Conservation (phyloP, 805 yeast genomes). For the Saturnispora halmiae region DNA sequence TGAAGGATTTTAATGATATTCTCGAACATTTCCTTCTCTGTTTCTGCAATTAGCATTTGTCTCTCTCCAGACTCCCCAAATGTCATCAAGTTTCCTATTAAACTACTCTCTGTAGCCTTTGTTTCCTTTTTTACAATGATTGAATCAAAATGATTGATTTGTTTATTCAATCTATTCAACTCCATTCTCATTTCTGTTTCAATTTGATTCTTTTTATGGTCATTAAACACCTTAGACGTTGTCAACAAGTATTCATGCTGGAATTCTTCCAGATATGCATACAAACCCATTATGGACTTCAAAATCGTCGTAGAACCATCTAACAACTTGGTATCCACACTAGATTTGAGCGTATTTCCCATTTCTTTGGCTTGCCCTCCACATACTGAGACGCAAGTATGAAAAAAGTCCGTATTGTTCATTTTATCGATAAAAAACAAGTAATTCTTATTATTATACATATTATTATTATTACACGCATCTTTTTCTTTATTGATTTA, state of each 20-base stretch:
- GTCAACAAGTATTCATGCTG: constrained; percentile 30
- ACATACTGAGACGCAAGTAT: constrained; percentile 7
- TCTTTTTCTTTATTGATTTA: no score
- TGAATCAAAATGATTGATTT: constrained; percentile 16
- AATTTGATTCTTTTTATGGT: constrained; percentile 21
- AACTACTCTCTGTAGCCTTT: neutral
- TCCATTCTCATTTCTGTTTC: constrained; percentile 24
- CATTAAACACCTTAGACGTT: constrained; percentile 21
- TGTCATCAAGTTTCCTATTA: constrained; percentile 24
- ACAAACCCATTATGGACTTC: constrained; percentile 4
- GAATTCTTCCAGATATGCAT: constrained; percentile 20
- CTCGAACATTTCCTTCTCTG: constrained; percentile 37
- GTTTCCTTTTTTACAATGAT: neutral
- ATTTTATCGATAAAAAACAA: constrained; percentile 1
- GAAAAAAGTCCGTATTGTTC: constrained; percentile 8
- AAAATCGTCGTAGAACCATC: constrained; percentile 2
- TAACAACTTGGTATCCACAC: constrained; percentile 3
- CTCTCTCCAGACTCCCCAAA: constrained; percentile 32
- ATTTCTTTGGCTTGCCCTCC: neutral
- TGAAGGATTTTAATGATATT: constrained; percentile 43
- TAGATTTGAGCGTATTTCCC: neutral
- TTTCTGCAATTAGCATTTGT: constrained; percentile 28
- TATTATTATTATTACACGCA: neutral
- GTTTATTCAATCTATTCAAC: constrained; percentile 16
- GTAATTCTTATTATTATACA: neutral